Evolutionary conservation across 371 early-diverging fungal genomes (phyloP).

Genomic region (Nematocida sp.): DNA sequence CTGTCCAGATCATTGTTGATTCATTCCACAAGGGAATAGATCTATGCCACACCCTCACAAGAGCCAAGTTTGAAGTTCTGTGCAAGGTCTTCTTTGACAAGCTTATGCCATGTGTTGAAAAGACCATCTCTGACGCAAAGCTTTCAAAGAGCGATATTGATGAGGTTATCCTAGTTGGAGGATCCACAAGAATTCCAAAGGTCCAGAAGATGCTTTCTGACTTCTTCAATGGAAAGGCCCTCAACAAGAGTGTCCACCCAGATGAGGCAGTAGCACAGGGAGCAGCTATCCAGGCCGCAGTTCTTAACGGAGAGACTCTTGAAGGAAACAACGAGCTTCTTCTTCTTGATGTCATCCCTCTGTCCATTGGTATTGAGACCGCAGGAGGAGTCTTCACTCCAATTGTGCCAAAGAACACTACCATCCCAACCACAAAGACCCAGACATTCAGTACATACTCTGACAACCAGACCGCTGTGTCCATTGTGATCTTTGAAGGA

Average conservation of each 20-base stretch:
- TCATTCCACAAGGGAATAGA: slow-evolving; percentile 75
- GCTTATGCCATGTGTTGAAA: slow-evolving; percentile 88
- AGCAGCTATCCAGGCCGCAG: slow-evolving; percentile 91
- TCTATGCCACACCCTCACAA: slow-evolving; percentile 85
- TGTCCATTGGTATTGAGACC: slow-evolving; percentile 85
- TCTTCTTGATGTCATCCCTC: slow-evolving; percentile 81
- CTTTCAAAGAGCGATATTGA: slow-evolving; percentile 73
- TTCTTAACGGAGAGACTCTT: slow-evolving; percentile 76
- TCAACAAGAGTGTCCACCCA: slow-evolving; percentile 91
- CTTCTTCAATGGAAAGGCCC: slow-evolving; percentile 92
- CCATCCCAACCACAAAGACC: slow-evolving; percentile 82
- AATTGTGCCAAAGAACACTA: slow-evolving; percentile 82
- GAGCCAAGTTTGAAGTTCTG: slow-evolving; percentile 92
- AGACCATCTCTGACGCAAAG: slow-evolving; percentile 73
- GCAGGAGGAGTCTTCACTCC: slow-evolving; percentile 90
- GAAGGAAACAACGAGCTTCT: slow-evolving; percentile 50
- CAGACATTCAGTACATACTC: slow-evolving; percentile 85
- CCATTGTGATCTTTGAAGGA: slow-evolving; percentile 86
- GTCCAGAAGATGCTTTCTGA: slow-evolving; percentile 91
- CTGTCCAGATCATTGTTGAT: slow-evolving; percentile 81
- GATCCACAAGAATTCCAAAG: slow-evolving; percentile 99
- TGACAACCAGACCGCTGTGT: slow-evolving; percentile 86
- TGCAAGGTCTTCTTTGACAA: slow-evolving; percentile 84
- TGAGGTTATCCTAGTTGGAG: slow-evolving; percentile 95
- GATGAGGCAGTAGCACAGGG: slow-evolving; percentile 96